phyloP scores from a whole-genome alignment of 1,284 basidiomycete genomes.

The Amylostereum areolatum region DNA sequence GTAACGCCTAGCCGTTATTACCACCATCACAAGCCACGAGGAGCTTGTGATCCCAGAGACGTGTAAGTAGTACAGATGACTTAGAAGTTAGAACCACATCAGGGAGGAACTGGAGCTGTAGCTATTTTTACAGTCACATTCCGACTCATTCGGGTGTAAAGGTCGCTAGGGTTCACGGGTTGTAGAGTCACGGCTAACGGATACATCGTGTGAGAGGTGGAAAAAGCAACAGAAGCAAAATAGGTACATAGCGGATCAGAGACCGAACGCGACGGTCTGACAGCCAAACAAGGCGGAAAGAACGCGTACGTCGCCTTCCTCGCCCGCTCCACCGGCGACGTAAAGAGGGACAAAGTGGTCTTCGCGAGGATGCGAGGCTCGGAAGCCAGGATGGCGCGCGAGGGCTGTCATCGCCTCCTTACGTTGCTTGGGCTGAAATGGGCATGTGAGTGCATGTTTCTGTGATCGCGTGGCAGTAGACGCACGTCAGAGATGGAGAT shows the following conservation, averaged over 20 bases:
- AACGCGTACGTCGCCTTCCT: conserved; percentile 43
- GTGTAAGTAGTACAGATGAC: too few relatives aligned
- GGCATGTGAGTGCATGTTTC: conserved; percentile 4
- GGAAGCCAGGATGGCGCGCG: conserved; percentile 52
- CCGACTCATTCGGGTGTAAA: not conserved
- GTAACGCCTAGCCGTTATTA: too few relatives aligned
- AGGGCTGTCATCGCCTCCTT: conserved; percentile 43
- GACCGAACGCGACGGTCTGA: conserved; percentile 58
- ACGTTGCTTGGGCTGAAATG: conserved; percentile 30
- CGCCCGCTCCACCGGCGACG: conserved; percentile 67
- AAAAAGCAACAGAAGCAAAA: not conserved
- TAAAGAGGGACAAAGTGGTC: conserved; percentile 75
- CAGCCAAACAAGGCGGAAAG: conserved; percentile 50
- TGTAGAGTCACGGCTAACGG: too few relatives aligned
- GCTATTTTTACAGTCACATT: not conserved
- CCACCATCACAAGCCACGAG: too few relatives aligned
- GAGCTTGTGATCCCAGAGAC: too few relatives aligned
- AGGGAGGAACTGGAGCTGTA: too few relatives aligned
- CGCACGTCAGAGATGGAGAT: conserved; percentile 43
- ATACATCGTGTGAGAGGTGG: too few relatives aligned
- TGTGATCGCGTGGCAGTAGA: conserved; percentile 16
- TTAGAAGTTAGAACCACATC: too few relatives aligned
- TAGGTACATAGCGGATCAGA: conserved; percentile 22
- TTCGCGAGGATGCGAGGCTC: conserved; percentile 58
- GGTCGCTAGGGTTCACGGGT: too few relatives aligned